phyloP scores from a whole-genome alignment of 345 rosid genomes.

The Eucalyptus cladocalyx region DNA sequence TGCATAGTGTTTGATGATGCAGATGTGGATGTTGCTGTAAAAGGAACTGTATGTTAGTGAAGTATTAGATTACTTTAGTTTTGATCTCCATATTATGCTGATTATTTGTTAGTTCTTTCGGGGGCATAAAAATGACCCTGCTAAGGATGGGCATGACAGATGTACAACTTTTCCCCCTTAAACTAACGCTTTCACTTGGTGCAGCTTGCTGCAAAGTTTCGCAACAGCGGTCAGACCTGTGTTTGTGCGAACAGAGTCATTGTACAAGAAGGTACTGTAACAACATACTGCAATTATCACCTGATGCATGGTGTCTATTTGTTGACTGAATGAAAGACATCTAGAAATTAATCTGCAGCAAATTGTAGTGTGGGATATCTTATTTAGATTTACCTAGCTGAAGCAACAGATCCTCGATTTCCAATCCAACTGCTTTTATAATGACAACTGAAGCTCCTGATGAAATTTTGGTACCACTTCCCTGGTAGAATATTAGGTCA shows the following conservation, averaged over 20 bases:
- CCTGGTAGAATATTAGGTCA: neutral
- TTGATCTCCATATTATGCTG: neutral
- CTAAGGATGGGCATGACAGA: neutral
- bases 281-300: neutral
- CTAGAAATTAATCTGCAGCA: neutral
- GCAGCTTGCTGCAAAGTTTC: slow-evolving; percentile 93
- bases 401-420: neutral
- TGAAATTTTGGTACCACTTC: neutral
- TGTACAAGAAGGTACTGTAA: slow-evolving; percentile 84
- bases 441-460: neutral
- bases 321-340: neutral
- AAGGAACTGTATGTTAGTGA: slow-evolving; percentile 71
- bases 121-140: neutral
- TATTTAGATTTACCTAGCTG: neutral
- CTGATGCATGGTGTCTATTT: neutral
- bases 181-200: neutral
- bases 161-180: neutral
- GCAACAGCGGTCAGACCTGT: slow-evolving; percentile 96
- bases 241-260: slow-evolving; percentile 88
- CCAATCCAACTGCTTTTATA: neutral
- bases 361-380: neutral
- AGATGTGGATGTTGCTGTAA: slow-evolving; percentile 83
- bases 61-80: neutral
- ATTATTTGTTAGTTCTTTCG: neutral
- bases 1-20: slow-evolving; percentile 97